Percentiles rank a stretch among this genome's conserved stretches.
phyloP scores from a whole-genome alignment of 768 basidiomycete species.

The Termitomyces eurrhizus region DNA sequence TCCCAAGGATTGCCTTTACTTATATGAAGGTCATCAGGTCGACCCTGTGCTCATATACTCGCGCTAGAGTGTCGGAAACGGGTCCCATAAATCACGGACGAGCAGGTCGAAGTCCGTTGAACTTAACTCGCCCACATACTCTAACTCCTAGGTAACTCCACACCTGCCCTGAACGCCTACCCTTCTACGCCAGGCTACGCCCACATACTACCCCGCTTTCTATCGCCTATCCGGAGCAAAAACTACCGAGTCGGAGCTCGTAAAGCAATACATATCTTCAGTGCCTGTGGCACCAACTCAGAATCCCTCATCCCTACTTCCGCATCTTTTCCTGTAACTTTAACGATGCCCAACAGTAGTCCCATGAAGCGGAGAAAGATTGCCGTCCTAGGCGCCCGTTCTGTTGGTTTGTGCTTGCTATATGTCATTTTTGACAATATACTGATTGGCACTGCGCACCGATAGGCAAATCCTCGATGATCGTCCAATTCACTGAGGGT shows the following conservation, averaged over 20 bases:
- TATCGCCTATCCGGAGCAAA: constrained; percentile 6
- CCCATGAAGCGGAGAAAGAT: constrained; percentile 73
- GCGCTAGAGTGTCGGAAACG: constrained; percentile 5
- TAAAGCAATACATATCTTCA: not conserved
- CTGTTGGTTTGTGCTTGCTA: constrained; percentile 59
- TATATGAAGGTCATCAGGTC: constrained; percentile 15
- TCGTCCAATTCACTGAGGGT: constrained; percentile 83
- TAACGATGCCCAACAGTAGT: constrained; percentile 16
- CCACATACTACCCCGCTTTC: not conserved
- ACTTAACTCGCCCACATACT: constrained; percentile 7
- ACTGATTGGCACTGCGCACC: not conserved
- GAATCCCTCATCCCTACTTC: constrained; percentile 7
- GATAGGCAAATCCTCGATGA: constrained; percentile 88
- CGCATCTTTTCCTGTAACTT: constrained; percentile 28
- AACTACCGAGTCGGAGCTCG: constrained; percentile 13
- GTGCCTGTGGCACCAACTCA: constrained; percentile 4
- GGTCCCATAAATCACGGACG: constrained; percentile 6
- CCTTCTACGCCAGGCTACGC: not conserved
- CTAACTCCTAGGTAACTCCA: constrained; percentile 3
- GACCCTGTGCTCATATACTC: constrained; percentile 6
- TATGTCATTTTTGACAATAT: constrained; percentile 13
- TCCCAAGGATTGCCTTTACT: constrained; percentile 8
- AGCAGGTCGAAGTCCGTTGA: not conserved
- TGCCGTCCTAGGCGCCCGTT: constrained; percentile 78
- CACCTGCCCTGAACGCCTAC: constrained; percentile 8